Evolutionary conservation across 768 basidiomycete genomes (phyloP), one percentile per base, ranked within the genome.

Genomic region (Amanita subjunquillea): DNA sequence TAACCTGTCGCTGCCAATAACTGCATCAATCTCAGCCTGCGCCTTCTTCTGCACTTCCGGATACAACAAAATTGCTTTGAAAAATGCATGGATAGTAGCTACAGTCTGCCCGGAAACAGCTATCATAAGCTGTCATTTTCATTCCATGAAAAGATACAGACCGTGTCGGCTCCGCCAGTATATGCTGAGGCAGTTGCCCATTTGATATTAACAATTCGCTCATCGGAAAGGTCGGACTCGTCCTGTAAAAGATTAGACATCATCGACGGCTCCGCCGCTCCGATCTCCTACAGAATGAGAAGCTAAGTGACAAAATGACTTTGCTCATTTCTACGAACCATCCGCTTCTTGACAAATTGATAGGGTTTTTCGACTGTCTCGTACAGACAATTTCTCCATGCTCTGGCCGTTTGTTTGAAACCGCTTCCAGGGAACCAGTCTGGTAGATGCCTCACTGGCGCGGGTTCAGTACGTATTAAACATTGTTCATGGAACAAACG

Each of bases 101-200:
- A 70, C 67, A 5, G 71, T 73, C 74, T 76, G 48, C 53, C 15
- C 23, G 8, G 8, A 38, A 13, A 43, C 15, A 29, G 20, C 10
- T 10, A 44, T 49, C 10, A 51, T 27, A 9, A 48, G 37, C 8
- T 8, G 17, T 9, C 4, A n/a, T 10, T 37, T 12, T 6, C 9
- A 3, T 27, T 38, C 22, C 55, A 57, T 50, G 6, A 51, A 53
- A 7, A 22, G 32, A 32, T 9, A 36, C 45, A 22, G 13, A 48
- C 51, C 20, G 45, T 44, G 56, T 76, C 74, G 6, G 73, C 69
- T 10, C 73, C 73, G 48, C 74, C 72, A 3, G 71, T 70, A 44
- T 79, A 80, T 15, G 78, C 65, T 4, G 76, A 73, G 0, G 74
- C 76, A 36, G 71, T 65, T 6, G 68, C 66, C 71, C 72, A 73